These are phyloP conservation scores for Boletales sp. DNA, from an alignment of 768 basidiomycete genomes.

Conservation along the genomic window DNA sequence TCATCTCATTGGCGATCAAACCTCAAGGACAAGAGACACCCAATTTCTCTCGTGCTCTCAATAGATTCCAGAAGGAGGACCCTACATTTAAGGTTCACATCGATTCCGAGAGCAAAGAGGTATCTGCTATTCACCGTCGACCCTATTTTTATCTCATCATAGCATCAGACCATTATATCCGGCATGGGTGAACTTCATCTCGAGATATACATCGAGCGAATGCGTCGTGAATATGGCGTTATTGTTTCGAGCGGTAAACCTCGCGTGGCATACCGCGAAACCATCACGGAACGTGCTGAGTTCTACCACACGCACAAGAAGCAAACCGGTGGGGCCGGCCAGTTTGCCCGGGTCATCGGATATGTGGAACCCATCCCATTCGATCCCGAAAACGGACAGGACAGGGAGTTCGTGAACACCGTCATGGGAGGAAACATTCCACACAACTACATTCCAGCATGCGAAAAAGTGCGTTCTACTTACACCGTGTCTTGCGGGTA, in stretches of 20 bases:
- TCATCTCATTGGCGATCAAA: conserved; percentile 93
- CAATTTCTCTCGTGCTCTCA: conserved; percentile 94
- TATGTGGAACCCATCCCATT: conserved; percentile 84
- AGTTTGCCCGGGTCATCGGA: conserved; percentile 91
- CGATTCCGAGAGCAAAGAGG: conserved; percentile 92
- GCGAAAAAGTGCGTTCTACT: conserved; percentile 69
- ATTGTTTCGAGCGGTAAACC: conserved; percentile 94
- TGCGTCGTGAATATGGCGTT: conserved; percentile 96
- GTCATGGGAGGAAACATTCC: conserved; percentile 95
- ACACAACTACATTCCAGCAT: conserved; percentile 86
- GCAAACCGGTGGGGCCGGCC: conserved; percentile 95
- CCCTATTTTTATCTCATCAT: neutral
- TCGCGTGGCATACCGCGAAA: conserved; percentile 94
- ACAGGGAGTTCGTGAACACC: conserved; percentile 76
- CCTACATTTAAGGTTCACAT: conserved; percentile 98
- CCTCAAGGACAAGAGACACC: conserved; percentile 91
- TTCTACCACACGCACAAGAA: conserved; percentile 97
- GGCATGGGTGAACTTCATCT: conserved; percentile 99
- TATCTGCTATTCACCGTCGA: conserved; percentile 23
- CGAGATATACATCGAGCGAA: conserved; percentile 98
- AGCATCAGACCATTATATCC: conserved; percentile 86
- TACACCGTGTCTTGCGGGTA: neutral
- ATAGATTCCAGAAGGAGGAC: conserved; percentile 98
- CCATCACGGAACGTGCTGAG: conserved; percentile 75
- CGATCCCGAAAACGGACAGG: conserved; percentile 75